These are phyloP conservation scores for Plantago ovata DNA, from an alignment of 257 asterid genomes.

Conservation along the genomic window DNA sequence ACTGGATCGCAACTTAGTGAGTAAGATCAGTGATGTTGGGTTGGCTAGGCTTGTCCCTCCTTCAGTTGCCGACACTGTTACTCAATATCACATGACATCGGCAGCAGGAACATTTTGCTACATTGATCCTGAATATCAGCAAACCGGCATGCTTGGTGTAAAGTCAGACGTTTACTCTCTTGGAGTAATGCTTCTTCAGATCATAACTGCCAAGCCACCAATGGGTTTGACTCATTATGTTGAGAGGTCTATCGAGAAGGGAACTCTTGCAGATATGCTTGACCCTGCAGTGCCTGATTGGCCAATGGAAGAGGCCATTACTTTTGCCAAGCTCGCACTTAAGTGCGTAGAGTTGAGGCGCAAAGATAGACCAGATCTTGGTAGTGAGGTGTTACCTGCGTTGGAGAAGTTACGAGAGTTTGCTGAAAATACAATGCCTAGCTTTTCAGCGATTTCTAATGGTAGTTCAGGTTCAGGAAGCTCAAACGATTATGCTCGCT, in stretches of 20 bases:
- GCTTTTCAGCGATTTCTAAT: not conserved
- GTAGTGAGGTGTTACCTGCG: constrained; percentile 16
- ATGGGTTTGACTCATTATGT: constrained; percentile 20
- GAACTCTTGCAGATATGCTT: constrained; percentile 15
- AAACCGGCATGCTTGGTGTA: constrained; percentile 25
- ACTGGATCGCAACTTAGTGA: constrained; percentile 20
- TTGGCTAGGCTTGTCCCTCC: constrained; percentile 22
- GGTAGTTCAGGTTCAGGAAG: not conserved
- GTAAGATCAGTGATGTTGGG: constrained; percentile 30
- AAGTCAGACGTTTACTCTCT: constrained; percentile 26
- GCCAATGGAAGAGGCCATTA: constrained; percentile 18
- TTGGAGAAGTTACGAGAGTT: constrained; percentile 11
- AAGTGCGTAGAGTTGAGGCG: constrained; percentile 15
- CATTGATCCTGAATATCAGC: constrained; percentile 29
- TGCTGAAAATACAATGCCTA: constrained; percentile 9
- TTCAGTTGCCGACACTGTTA: constrained; percentile 11
- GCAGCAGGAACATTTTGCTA: constrained; percentile 30
- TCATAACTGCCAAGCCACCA: constrained; percentile 26
- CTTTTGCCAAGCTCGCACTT: constrained; percentile 15
- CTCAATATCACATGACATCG: constrained; percentile 21
- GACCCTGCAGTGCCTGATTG: constrained; percentile 16
- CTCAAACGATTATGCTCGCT: not conserved
- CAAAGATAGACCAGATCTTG: constrained; percentile 22
- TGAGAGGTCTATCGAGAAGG: constrained; percentile 16
- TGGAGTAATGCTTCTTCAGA: constrained; percentile 25